These are phyloP conservation scores for Neoscytalidium dimidiatum DNA, from an alignment of 2,329 filamentous ascomycete genomes.

Conservation along the genomic window DNA sequence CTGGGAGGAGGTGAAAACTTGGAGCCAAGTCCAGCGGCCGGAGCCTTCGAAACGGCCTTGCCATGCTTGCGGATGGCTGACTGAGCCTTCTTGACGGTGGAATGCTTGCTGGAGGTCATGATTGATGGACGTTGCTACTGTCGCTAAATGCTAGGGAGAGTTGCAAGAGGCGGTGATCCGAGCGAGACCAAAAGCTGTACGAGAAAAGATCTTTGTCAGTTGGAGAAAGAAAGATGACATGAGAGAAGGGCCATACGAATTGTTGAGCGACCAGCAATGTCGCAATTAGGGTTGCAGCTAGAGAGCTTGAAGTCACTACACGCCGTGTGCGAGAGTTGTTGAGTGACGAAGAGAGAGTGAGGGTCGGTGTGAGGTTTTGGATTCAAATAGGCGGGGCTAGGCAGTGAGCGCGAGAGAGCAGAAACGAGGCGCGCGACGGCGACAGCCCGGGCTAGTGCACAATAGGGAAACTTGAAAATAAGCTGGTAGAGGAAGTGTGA, in stretches of 20 bases:
- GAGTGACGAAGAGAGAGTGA: neutral
- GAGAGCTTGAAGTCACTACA: neutral
- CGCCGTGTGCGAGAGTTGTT: neutral
- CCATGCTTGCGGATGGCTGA: neutral
- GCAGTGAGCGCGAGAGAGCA: neutral
- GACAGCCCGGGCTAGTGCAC: neutral
- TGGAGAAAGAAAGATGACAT: neutral
- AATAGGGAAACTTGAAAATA: no score
- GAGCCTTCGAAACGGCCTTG: neutral
- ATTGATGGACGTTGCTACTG: neutral
- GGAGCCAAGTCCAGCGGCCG: neutral
- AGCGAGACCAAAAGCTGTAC: neutral
- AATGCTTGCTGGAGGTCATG: neutral
- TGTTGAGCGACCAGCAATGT: neutral
- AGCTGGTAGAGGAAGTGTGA: neutral
- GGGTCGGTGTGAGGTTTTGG: neutral
- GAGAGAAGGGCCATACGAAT: neutral
- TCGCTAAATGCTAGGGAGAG: neutral
- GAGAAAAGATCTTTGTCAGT: neutral
- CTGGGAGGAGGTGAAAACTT: neutral
- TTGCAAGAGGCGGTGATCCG: neutral
- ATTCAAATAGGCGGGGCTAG: no score
- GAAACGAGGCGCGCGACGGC: neutral
- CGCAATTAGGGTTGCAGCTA: no score
- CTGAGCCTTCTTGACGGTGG: neutral